These are phyloP conservation scores for Favolaschia claudopus DNA, from an alignment of 768 basidiomycete genomes.

Conservation along the genomic window DNA sequence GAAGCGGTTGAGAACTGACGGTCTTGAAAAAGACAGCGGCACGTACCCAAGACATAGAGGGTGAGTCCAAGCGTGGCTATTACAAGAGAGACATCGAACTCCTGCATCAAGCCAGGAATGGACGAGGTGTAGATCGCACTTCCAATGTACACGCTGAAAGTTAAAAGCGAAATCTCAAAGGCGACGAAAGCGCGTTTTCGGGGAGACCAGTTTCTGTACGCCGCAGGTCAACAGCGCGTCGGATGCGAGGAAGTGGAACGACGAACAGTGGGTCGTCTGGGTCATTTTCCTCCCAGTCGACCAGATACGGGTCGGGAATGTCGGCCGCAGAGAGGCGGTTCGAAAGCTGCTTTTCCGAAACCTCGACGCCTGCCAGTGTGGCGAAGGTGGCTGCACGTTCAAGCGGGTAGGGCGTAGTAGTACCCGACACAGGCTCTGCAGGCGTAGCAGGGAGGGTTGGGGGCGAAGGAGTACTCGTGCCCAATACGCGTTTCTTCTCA, in stretches of 20 bases:
- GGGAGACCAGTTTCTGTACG: slow-evolving; percentile 38
- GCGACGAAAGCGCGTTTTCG: slow-evolving; percentile 37
- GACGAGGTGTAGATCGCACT: slow-evolving; percentile 42
- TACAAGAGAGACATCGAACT: slow-evolving; percentile 36
- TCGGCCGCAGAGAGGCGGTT: not conserved
- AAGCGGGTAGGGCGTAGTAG: too few relatives aligned
- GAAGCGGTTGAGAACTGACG: not conserved
- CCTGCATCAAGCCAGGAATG: slow-evolving; percentile 31
- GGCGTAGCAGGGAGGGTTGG: too few relatives aligned
- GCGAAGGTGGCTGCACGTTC: too few relatives aligned
- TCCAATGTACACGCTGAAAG: slow-evolving; percentile 43
- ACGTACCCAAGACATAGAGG: slow-evolving; percentile 35
- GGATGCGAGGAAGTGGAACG: not conserved
- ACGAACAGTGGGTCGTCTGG: slow-evolving; percentile 34
- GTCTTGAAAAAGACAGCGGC: not conserved
- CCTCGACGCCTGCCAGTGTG: too few relatives aligned
- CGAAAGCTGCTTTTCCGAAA: too few relatives aligned
- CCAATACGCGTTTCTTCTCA: too few relatives aligned
- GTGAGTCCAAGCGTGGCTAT: slow-evolving; percentile 38
- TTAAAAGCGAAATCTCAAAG: slow-evolving; percentile 39
- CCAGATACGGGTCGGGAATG: slow-evolving; percentile 26
- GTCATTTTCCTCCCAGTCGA: slow-evolving; percentile 38
- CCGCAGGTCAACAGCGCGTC: not conserved
- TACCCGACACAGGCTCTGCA: too few relatives aligned
- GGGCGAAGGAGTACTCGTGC: too few relatives aligned